Evolutionary conservation across 2,329 filamentous ascomycete species (phyloP), one percentile per base, ranked within the genome.

Genomic region (Penicillium sp.): DNA sequence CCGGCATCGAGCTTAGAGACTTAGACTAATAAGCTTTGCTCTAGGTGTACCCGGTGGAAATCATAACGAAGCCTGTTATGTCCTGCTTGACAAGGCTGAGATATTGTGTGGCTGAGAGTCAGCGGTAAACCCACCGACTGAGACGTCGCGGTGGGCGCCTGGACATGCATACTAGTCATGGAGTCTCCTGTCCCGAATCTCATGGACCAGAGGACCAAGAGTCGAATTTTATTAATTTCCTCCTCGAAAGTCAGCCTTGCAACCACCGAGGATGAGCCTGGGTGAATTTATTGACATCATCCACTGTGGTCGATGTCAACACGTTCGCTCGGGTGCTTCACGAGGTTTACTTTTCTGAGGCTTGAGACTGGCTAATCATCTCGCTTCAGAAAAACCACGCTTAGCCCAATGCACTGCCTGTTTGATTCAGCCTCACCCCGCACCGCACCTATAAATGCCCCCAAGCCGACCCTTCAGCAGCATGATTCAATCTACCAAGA

Each of bases 381-480:
- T 19, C n/a, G 39, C 18, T 18, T 18, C 19, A 31, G 2, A 19
- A 18, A 18, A 19, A 6, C 19, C 11, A 5, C 33, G 19, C 19
- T n/a, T 35, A 9, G 18, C 14, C 49, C 33, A 35, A 35, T 51
- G 49, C 36, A 37, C 49, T 37, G 49, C 35, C 49, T 4, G 6
- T 49, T 9, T 16, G 22, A 51, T 27, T 51, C 49, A 51, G 49
- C 49, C 49, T 39, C 49, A 37, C 49, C 49, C 49, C 49, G 49
- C 49, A 51, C 35, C 35, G 16, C n/a, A 19, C 7, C 3, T 50
- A 51, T 50, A 50, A 36, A 36, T 37, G 10, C 31, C 11, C 18
- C 5, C 33, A 11, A 24, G 18, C 16, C 47, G n/a, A 18, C 2
- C 33, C 18, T 13, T 16, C 19, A 6, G 19, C 11, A 13, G 35